phyloP scores from a whole-genome alignment of 2,329 filamentous ascomycete genomes.

The Botrytis cinerea region DNA sequence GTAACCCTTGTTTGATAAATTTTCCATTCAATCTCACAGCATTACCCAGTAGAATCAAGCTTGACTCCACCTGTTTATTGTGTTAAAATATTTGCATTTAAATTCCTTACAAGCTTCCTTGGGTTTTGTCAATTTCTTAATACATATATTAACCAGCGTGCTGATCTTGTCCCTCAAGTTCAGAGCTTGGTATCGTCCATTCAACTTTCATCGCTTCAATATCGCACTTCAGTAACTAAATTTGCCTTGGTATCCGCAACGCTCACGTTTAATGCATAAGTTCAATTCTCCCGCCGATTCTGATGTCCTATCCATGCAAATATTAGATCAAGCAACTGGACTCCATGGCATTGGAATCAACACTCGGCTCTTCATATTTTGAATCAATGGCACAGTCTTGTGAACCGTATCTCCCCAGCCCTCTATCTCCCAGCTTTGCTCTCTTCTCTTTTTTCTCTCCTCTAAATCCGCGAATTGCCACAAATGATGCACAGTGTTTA shows the following conservation, averaged over 20 bases:
- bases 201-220: slow-evolving; percentile 3
- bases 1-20: not conserved
- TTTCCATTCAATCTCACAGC: not conserved
- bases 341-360: slow-evolving; percentile 96
- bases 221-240: slow-evolving; percentile 8
- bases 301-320: not conserved
- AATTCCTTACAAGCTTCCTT: not conserved
- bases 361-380: slow-evolving; percentile 93
- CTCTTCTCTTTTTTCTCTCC: slow-evolving; percentile 84
- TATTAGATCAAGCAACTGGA: slow-evolving; percentile 61
- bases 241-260: slow-evolving; percentile 12
- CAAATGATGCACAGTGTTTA: slow-evolving; percentile 96
- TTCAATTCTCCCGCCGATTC: not conserved
- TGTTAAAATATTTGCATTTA: not conserved
- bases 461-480: slow-evolving; percentile 99
- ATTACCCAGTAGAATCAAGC: not conserved
- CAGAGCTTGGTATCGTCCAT: slow-evolving; percentile 2
- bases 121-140: not conserved
- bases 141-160: slow-evolving; percentile 36
- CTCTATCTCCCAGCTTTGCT: slow-evolving; percentile 93
- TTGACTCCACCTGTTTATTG: not conserved
- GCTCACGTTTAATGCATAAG: not conserved
- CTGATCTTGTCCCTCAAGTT: not conserved
- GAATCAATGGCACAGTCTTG: slow-evolving; percentile 96
- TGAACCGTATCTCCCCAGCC: slow-evolving; percentile 98